Percentiles rank a stretch among this genome's conserved stretches.
These are phyloP conservation scores for Dioscorea zingiberensis DNA, from an alignment of 106 monocot genomes.

Conservation along the genomic window DNA sequence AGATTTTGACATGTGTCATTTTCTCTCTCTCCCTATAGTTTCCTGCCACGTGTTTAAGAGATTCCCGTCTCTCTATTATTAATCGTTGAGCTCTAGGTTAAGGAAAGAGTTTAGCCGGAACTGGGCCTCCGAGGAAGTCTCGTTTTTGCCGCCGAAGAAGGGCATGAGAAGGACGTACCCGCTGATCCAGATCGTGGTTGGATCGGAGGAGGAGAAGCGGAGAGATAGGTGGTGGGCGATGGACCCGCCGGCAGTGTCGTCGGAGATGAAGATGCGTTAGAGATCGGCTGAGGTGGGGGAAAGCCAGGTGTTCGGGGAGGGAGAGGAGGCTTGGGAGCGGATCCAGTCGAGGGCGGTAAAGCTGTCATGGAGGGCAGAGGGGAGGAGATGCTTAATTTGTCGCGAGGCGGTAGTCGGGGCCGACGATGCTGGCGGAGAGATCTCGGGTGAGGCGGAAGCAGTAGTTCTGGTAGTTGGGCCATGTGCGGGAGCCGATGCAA, in stretches of 20 bases:
- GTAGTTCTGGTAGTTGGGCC: conserved; percentile 74
- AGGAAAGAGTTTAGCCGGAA: conserved; percentile 58
- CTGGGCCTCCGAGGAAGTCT: conserved; percentile 46
- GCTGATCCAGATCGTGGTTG: conserved; percentile 15
- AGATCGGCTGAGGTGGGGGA: conserved; percentile 38
- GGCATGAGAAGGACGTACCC: no score
- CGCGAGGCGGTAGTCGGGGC: conserved; percentile 78
- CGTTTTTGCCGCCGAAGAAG: conserved; percentile 60
- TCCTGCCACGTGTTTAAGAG: no score
- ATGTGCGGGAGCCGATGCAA: conserved; percentile 77
- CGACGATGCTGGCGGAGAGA: conserved; percentile 41
- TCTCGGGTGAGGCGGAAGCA: conserved; percentile 56
- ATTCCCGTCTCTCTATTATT: no score
- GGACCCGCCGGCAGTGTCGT: no score
- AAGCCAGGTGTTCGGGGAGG: conserved; percentile 35
- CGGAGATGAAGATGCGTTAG: conserved; percentile 45
- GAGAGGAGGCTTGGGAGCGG: conserved; percentile 11
- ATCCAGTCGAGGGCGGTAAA: conserved; percentile 48
- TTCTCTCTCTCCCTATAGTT: no score
- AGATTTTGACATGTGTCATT: no score
- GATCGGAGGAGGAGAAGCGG: conserved; percentile 25
- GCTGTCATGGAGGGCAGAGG: conserved; percentile 57
- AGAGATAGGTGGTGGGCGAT: conserved; percentile 74
- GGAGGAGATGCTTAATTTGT: conserved; percentile 71
- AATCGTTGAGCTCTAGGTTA: no score